Evolutionary conservation across 2,329 filamentous ascomycete genomes (phyloP), one percentile per base, ranked within the genome.

Genomic region (Fusarium palustre): DNA sequence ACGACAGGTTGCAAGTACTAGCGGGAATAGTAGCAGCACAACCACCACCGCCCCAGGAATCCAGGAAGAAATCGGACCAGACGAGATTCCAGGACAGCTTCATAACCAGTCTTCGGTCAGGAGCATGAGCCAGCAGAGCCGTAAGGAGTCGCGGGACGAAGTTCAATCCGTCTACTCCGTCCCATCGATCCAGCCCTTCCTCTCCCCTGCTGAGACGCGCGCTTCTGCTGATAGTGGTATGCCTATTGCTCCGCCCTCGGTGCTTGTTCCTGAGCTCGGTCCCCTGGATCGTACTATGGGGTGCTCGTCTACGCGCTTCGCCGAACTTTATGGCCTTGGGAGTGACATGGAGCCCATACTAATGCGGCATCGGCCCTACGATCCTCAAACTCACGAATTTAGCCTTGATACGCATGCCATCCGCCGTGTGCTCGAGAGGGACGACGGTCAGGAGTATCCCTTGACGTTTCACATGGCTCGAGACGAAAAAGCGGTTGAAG

Each of bases 381-480:
- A 89, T 20, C 81, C 82, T 45, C 55, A 49, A 45, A 74, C 71
- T 36, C 74, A 75, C 52, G 76, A 77, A 59, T 76, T 76, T 55
- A 82, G 83, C 25, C 79, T 91, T 54, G 83, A 91, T 68, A 86
- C 88, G 50, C 81, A 90, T 46, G 90, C 89, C 76, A 90, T 90
- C 73, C 79, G 84, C 18, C 82, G 85, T 25, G 82, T 87, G n/a
- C 76, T 86, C 6, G 83, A 86, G 74, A 86, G 86, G 71, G 84
- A 83, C 33, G 70, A 74, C 15, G 72, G 71, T 16, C 72, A 75
- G 54, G 76, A 77, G 53, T 78, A 77, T 50, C 76, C 76, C 24
- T 60, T 78, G 39, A 77, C 74, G 7, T 78, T 78, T 64, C 76
- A 78, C n/a, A 67, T 78, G 63, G 76, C 74, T 43, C 69, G 71